Evolutionary conservation across 805 yeast species (phyloP).

Genomic region (Candida xiaguanensis): DNA sequence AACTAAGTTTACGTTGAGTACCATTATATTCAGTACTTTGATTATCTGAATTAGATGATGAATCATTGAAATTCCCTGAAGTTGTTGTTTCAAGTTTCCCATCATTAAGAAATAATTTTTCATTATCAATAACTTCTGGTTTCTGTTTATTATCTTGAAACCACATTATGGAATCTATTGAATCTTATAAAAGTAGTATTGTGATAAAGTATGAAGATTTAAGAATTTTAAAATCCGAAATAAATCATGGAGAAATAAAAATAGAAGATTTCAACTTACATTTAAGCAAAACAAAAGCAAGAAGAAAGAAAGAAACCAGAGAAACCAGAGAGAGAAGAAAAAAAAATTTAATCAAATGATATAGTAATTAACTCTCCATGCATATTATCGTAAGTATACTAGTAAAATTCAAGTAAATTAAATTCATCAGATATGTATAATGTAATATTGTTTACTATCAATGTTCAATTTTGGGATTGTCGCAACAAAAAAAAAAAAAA

Average conservation of each 20-base stretch:
- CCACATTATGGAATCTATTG: constrained; percentile 1
- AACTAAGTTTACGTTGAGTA: constrained; percentile 24
- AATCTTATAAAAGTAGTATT: too few species aligned
- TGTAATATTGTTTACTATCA: too few species aligned
- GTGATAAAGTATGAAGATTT: too few species aligned
- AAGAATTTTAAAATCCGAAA: too few species aligned
- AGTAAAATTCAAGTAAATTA: too few species aligned
- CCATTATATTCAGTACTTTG: constrained; percentile 24
- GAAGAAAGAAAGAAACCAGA: not conserved
- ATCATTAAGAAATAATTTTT: not conserved
- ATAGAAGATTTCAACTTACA: not conserved
- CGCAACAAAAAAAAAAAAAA: not conserved
- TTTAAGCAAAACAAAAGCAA: not conserved
- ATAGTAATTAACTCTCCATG: not conserved
- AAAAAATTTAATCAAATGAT: not conserved
- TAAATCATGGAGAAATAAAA: not conserved
- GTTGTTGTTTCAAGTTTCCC: not conserved
- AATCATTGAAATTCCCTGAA: constrained; percentile 13
- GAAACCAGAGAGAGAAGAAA: not conserved
- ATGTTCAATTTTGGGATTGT: not conserved
- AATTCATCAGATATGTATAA: too few species aligned
- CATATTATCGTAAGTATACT: not conserved
- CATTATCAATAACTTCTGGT: not conserved
- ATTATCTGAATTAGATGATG: constrained; percentile 21
- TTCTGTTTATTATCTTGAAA: not conserved